Evolutionary conservation across 805 yeast genomes (phyloP), one percentile per base, ranked within the genome.

Genomic region (Candida berthetii): DNA sequence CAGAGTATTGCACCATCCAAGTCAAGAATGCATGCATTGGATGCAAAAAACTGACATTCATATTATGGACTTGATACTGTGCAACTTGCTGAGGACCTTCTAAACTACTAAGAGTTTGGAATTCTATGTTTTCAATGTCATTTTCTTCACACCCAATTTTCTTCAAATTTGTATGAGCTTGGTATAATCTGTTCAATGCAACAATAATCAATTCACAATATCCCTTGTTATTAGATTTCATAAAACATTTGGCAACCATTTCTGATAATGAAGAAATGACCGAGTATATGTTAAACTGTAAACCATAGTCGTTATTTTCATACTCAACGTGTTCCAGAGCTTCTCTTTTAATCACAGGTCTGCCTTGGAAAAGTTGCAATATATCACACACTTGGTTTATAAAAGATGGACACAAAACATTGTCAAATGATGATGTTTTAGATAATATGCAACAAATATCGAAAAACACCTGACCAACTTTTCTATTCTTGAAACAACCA

Each of bases 251-350:
- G 0, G 81, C 73, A 11, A 78, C 63, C 44, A 66, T 65, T 44
- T 78, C 84, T 0, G 76, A 72, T 48, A 79, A 72, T 44, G 83
- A 82, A 9, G 82, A 72, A 0, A 86, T 71, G 3, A 80, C 85
- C 41, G 85, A 81, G 44, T 81, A 59, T 42, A 56, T 56, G 37
- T 58, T 57, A 46, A 58, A 60, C 39, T 56, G 60, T 6, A 59
- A 28, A 1, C 57, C 55, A 37, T 52, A 93, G 39, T 86, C 91
- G 27, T 85, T 86, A 36, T 80, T 81, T 56, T 91, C 99, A 57
- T 85, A 93, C 56, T 90, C 96, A 9, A 91, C 89, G 59, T 91
- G 99, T 44, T 78, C 82, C 6, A 74, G 69, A 4, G 79, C 77
- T 54, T 88, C 96, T 44, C 98, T 71, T 46, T 71, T 74, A 52